A percentile compares a stretch with the other conserved stretches of the same genome.
Evolutionary conservation across 2,329 filamentous ascomycete species (phyloP).

Genomic region (Daldinia sp.): DNA sequence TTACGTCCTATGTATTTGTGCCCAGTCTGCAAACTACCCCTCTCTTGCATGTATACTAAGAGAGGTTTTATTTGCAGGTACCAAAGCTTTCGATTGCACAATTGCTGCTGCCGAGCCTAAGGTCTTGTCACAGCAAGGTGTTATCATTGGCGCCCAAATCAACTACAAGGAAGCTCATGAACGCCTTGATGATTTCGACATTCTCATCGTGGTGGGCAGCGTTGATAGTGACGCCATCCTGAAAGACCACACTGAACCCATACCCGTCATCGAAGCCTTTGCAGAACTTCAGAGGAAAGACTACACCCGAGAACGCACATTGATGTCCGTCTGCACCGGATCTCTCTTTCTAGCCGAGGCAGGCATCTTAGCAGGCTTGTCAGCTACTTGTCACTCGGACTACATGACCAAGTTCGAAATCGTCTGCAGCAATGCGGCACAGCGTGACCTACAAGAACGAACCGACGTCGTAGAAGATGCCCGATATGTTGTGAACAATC

Average conservation of each 20-base stretch:
- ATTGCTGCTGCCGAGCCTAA: conserved; percentile 62
- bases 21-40: conserved; percentile 9
- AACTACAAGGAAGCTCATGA: conserved; percentile 81
- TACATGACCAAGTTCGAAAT: conserved; percentile 83
- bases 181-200: conserved; percentile 77
- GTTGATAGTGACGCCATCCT: conserved; percentile 66
- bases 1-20: conserved; percentile 4
- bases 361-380: conserved; percentile 79
- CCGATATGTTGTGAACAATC: conserved; percentile 90
- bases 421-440: conserved; percentile 76
- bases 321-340: conserved; percentile 82
- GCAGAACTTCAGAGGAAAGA: conserved; percentile 82
- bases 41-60: conserved; percentile 23
- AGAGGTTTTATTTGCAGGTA: conserved; percentile 48
- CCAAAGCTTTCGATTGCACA: conserved; percentile 67
- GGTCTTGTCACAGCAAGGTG: conserved; percentile 68
- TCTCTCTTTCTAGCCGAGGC: conserved; percentile 78
- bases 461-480: conserved; percentile 83
- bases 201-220: conserved; percentile 81
- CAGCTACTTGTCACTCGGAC: conserved; percentile 84
- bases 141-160: conserved; percentile 77
- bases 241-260: conserved; percentile 72
- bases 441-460: conserved; percentile 74
- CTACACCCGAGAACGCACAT: conserved; percentile 79
- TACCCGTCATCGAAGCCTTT: conserved; percentile 77